Evolutionary conservation across 495 filamentous ascomycete species (phyloP).

Genomic region (Neurospora sp.): DNA sequence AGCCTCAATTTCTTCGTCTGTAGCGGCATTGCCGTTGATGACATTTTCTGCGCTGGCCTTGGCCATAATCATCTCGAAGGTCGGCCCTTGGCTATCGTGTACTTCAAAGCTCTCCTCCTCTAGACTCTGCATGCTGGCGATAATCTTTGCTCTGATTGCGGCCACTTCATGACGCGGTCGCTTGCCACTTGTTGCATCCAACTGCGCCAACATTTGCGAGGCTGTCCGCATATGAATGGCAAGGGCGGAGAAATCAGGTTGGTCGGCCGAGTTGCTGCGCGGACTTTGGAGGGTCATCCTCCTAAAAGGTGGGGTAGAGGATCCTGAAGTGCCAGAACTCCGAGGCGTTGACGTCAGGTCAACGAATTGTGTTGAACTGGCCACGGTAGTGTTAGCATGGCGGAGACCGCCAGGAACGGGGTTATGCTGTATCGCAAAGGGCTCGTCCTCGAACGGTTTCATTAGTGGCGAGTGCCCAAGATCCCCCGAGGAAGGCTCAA

Average conservation of each 20-base stretch:
- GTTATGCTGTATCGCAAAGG: conserved; percentile 8
- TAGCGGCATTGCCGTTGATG: conserved; percentile 9
- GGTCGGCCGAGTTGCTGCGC: conserved; percentile 39
- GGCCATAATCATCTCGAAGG: conserved; percentile 64
- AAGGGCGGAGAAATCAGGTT: conserved; percentile 61
- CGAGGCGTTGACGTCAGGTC: conserved; percentile 45
- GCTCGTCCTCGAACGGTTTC: conserved; percentile 37
- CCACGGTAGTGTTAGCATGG: conserved; percentile 40
- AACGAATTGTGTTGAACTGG: conserved; percentile 15
- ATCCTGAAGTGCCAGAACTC: conserved; percentile 48
- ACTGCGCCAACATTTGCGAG: conserved; percentile 67
- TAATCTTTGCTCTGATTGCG: conserved; percentile 65
- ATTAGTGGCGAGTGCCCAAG: conserved; percentile 58
- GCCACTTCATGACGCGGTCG: conserved; percentile 62
- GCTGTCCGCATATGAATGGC: conserved; percentile 73
- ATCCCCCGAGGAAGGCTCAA: conserved; percentile 63
- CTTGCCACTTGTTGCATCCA: conserved; percentile 62
- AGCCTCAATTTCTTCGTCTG: conserved; percentile 33
- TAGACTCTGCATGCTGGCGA: conserved; percentile 74
- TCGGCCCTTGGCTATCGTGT: conserved; percentile 49
- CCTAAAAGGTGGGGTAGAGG: conserved; percentile 44
- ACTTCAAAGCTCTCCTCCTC: conserved; percentile 67
- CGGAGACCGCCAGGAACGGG: conserved; percentile 24
- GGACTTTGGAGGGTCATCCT: conserved; percentile 36
- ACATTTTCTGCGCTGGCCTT: conserved; percentile 34